Evolutionary conservation across 345 rosid species (phyloP).

Genomic region (Eucalyptus regnans): DNA sequence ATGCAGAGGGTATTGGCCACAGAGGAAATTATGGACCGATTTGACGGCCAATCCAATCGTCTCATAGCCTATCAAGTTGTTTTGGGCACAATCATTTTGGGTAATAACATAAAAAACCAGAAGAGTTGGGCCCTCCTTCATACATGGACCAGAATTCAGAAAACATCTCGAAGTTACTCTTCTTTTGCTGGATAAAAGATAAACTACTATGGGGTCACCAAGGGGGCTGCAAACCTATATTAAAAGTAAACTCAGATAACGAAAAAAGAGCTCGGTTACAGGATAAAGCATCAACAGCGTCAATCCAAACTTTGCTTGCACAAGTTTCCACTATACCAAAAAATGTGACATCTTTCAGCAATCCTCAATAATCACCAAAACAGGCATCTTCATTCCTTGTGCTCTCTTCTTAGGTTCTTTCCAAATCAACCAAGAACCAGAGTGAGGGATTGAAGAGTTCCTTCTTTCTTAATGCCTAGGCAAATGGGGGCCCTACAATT

Average conservation of each 20-base stretch:
- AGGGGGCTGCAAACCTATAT: not conserved
- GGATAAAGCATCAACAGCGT: not conserved
- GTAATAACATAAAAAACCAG: not conserved
- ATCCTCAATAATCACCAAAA: not conserved
- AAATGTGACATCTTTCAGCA: not conserved
- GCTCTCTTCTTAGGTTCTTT: not conserved
- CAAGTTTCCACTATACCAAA: not conserved
- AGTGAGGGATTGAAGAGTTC: not conserved
- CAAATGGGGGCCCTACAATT: not conserved
- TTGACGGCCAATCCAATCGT: not conserved
- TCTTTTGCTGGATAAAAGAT: not conserved
- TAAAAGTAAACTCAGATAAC: not conserved
- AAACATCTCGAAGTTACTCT: not conserved
- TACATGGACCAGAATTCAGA: not conserved
- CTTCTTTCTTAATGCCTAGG: not conserved
- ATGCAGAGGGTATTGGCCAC: not conserved
- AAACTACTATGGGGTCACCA: not conserved
- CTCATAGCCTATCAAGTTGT: not conserved
- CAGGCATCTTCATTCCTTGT: not conserved
- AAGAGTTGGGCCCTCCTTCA: not conserved
- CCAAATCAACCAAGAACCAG: not conserved
- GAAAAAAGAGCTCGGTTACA: not conserved
- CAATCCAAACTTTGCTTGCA: not conserved
- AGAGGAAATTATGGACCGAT: not conserved
- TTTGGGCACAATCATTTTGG: not conserved